These are phyloP conservation scores for Passalora sequoiae DNA, from an alignment of 2,329 filamentous ascomycete species.

Conservation along the genomic window DNA sequence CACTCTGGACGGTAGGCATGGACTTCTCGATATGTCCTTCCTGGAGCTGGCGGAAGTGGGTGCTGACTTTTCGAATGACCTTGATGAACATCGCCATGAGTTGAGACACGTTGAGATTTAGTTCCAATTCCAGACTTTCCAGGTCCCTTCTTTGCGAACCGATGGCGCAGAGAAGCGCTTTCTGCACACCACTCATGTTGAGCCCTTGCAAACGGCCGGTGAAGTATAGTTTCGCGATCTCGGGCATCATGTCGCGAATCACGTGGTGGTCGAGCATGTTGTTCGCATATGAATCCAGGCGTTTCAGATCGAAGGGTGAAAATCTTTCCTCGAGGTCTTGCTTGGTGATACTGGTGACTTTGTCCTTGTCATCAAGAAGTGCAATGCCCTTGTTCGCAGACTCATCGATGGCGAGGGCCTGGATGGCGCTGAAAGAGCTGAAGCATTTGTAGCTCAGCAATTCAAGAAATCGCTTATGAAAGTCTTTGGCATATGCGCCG, in stretches of 20 bases:
- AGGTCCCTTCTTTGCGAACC: conserved; percentile 88
- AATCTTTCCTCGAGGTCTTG: conserved; percentile 69
- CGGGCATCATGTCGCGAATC: conserved; percentile 85
- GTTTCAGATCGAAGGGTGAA: conserved; percentile 90
- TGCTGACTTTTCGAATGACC: conserved; percentile 79
- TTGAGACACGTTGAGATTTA: conserved; percentile 69
- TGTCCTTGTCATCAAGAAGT: conserved; percentile 50
- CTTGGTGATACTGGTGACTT: conserved; percentile 60
- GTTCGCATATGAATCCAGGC: conserved; percentile 89
- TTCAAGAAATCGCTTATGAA: conserved; percentile 86
- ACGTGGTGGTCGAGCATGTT: conserved; percentile 98
- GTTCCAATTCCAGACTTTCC: conserved; percentile 71
- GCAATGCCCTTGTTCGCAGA: conserved; percentile 69
- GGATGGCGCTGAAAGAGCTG: conserved; percentile 68
- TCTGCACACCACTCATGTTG: conserved; percentile 69
- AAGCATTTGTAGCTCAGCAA: conserved; percentile 84
- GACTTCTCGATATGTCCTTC: conserved; percentile 57
- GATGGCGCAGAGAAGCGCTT: conserved; percentile 80
- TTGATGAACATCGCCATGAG: conserved; percentile 97
- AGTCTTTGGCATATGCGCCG: conserved; percentile 84
- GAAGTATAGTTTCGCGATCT: conserved; percentile 79
- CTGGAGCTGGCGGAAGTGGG: conserved; percentile 69
- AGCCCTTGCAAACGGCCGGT: conserved; percentile 57
- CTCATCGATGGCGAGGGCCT: conserved; percentile 83
- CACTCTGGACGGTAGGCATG: conserved; percentile 40